phyloP scores from a whole-genome alignment of 768 basidiomycete genomes.

The Auriscalpium vulgare region DNA sequence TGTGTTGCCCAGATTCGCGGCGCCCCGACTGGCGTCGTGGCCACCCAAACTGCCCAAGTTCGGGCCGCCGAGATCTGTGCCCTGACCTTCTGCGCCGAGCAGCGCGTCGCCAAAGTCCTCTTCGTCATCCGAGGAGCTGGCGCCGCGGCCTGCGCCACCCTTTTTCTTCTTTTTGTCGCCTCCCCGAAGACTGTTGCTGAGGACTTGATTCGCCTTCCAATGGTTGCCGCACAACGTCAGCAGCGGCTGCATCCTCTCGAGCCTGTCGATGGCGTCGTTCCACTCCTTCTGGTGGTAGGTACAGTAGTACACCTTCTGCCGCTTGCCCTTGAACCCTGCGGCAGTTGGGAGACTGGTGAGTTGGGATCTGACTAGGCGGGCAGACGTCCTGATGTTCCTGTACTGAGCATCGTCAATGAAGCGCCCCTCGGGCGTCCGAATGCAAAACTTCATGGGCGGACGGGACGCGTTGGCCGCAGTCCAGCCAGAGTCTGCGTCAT shows the following conservation, averaged over 20 bases:
- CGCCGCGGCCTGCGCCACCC: too few species aligned
- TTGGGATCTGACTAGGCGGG: background rate
- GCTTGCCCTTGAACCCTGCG: background rate
- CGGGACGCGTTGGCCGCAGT: background rate
- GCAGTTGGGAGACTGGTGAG: background rate
- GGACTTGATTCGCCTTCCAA: background rate
- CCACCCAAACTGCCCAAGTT: too few species aligned
- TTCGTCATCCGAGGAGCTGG: too few species aligned
- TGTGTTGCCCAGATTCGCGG: too few species aligned
- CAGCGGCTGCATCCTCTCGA: background rate
- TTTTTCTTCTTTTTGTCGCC: background rate
- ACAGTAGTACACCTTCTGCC: background rate
- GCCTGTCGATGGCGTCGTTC: background rate
- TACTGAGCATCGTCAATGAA: background rate
- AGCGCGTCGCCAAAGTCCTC: too few species aligned
- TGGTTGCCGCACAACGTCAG: background rate
- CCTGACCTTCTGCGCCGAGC: too few species aligned
- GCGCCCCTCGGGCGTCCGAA: background rate
- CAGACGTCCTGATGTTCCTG: background rate
- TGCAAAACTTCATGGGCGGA: background rate
- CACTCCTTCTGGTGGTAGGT: background rate
- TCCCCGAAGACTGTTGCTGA: background rate
- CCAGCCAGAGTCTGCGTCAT: background rate
- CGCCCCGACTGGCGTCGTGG: too few species aligned
- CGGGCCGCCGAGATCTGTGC: too few species aligned